A percentile compares a stretch with the other conserved stretches of the same genome.
These are phyloP conservation scores for Sporisorium exsertum DNA, from an alignment of 1,284 basidiomycete genomes.

Conservation along the genomic window DNA sequence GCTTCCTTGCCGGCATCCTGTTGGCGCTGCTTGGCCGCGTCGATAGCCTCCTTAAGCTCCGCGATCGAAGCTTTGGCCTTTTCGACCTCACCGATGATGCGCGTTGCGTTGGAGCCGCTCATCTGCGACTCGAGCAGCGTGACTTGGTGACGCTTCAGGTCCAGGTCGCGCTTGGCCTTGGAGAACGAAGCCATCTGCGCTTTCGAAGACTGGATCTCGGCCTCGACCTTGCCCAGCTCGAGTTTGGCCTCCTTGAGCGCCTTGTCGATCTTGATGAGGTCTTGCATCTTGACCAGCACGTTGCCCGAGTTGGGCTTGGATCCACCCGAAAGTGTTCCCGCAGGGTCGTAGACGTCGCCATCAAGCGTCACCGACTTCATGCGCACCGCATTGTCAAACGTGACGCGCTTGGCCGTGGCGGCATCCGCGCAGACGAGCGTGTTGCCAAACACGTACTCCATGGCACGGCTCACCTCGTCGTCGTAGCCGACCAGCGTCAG, in stretches of 20 bases:
- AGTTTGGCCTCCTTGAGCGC: slow-evolving; percentile 74
- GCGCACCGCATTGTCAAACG: slow-evolving; percentile 81
- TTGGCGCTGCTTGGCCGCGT: slow-evolving; percentile 81
- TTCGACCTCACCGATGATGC: slow-evolving; percentile 87
- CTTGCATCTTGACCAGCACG: slow-evolving; percentile 85
- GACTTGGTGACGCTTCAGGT: slow-evolving; percentile 90
- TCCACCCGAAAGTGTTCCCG: slow-evolving; percentile 92
- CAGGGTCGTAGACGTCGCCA: slow-evolving; percentile 96
- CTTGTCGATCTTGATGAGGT: slow-evolving; percentile 77
- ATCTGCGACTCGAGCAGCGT: slow-evolving; percentile 85
- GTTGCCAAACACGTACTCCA: slow-evolving; percentile 93
- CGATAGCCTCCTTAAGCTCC: slow-evolving; percentile 77
- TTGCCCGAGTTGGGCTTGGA: slow-evolving; percentile 81
- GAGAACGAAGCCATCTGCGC: slow-evolving; percentile 77
- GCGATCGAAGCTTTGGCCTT: slow-evolving; percentile 77
- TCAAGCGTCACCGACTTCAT: slow-evolving; percentile 90
- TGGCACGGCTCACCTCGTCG: slow-evolving; percentile 86
- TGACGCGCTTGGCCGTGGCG: slow-evolving; percentile 86
- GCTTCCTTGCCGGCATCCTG: slow-evolving; percentile 81
- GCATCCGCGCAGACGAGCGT: slow-evolving; percentile 92
- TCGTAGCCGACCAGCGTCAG: slow-evolving; percentile 87
- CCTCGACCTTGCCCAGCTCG: slow-evolving; percentile 75
- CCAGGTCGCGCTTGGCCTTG: slow-evolving; percentile 78
- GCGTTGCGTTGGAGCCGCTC: slow-evolving; percentile 82
- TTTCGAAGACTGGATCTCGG: slow-evolving; percentile 74